Base-by-base conservation (phyloP, 192 early-diverging fungal genomes). In the Radiomyces spectabilis region DNA sequence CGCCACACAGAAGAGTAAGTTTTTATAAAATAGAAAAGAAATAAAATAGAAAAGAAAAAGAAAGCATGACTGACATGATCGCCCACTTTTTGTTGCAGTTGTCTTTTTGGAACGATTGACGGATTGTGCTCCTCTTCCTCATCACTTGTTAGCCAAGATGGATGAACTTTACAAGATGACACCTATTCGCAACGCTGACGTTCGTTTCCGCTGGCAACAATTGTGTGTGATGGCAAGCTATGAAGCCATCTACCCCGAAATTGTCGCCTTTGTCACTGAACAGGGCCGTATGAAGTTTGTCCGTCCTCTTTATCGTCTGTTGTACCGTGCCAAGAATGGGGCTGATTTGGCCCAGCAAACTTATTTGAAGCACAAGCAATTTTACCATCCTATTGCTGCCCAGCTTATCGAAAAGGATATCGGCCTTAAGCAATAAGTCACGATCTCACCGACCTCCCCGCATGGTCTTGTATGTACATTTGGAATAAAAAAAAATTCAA, bases 241-340 rank as follows among this genome's bases (percentile, higher is more conserved):
- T 65, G 83, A 87, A 66, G 71, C 72, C 26, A 82, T 94, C 34
- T 85, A 84, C 45, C 79, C 79, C 24, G 65, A 82, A 1, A 94
- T 94, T 3, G 81, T 83, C 7, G 73, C 66, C 6, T 95, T 99
- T 72, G 60, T 96, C 1, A 81, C 81, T n/a, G 75, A 80, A 37
- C 88, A 93, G 61, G 96, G 96, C 1, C 75, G 95, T 41, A 95
- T 98, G 95, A 95, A 95, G 74, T 94, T 81, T 65, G 84, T 87
- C 3, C 71, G 91, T 12, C 91, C 92, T 25, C 71, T 98, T 18
- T 95, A 89, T 61, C 78, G 88, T 49, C 63, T 79, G 41, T 64
- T 91, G 16, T 74, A 83, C 60, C 67, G 76, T 38, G 77, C 79
- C 46, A 77, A 83, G 22, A 85, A 90, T 51, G 91, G 91, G 2